A percentile compares a stretch with the other conserved stretches of the same genome.
phyloP scores from a whole-genome alignment of 805 yeast species.

The Metschnikowia dekortorum region DNA sequence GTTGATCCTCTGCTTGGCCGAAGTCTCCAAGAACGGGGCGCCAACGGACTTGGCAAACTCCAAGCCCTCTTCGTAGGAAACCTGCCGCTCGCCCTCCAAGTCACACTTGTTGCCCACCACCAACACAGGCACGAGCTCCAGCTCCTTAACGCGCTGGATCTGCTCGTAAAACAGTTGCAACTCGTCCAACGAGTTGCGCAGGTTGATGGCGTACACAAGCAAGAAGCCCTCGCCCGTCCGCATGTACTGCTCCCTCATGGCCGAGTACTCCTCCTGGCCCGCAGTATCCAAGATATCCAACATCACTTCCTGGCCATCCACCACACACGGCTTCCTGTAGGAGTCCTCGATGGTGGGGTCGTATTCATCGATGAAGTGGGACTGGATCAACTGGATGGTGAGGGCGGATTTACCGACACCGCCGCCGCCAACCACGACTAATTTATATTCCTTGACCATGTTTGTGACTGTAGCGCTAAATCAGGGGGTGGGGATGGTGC shows the following conservation, averaged over 20 bases:
- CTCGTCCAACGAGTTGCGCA: conserved; percentile 80
- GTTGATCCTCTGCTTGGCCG: conserved; percentile 86
- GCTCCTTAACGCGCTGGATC: conserved; percentile 71
- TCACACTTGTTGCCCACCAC: conserved; percentile 81
- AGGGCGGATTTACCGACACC: conserved; percentile 98
- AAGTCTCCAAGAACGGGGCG: conserved; percentile 82
- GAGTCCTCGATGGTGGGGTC: conserved; percentile 97
- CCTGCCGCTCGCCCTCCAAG: conserved; percentile 71
- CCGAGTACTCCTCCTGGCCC: conserved; percentile 95
- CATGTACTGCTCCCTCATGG: conserved; percentile 85
- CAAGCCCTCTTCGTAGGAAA: conserved; percentile 60
- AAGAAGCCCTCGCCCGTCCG: conserved; percentile 93
- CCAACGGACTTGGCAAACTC: conserved; percentile 60
- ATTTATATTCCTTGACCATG: conserved; percentile 70
- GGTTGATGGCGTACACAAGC: conserved; percentile 83
- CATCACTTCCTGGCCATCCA: conserved; percentile 62
- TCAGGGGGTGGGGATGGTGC: neutral
- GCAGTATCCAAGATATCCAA: conserved; percentile 94
- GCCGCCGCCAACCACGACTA: conserved; percentile 98
- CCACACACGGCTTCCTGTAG: conserved; percentile 79
- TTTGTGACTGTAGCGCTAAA: neutral
- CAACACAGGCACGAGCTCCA: conserved; percentile 67
- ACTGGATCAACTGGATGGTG: conserved; percentile 90
- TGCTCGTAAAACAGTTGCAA: conserved; percentile 74
- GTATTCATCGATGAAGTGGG: conserved; percentile 94